phyloP scores from a whole-genome alignment of 805 yeast genomes.

The Barnettozyma sp. region DNA sequence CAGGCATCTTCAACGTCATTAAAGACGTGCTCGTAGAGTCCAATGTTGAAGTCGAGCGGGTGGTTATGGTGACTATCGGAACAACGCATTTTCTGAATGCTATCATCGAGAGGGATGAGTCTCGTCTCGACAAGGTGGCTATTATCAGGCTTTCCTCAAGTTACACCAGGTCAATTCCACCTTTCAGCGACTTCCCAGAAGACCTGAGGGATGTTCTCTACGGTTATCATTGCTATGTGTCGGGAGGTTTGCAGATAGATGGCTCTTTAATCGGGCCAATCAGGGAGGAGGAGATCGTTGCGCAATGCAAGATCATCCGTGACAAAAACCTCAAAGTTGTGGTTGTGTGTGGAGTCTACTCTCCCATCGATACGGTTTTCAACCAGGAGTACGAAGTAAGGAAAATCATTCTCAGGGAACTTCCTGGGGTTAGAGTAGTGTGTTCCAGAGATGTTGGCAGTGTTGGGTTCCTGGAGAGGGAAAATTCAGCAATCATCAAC shows the following conservation, averaged over 20 bases:
- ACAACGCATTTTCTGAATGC: slow-evolving; percentile 43
- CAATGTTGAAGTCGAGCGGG: slow-evolving; percentile 21
- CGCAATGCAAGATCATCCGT: slow-evolving; percentile 27
- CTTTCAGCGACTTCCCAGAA: slow-evolving; percentile 37
- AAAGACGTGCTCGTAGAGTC: slow-evolving; percentile 25
- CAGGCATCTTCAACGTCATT: slow-evolving; percentile 34
- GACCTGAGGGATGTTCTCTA: slow-evolving; percentile 28
- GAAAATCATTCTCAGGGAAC: slow-evolving; percentile 25
- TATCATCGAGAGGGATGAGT: slow-evolving; percentile 36
- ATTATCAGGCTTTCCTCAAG: slow-evolving; percentile 36
- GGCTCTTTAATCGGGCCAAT: slow-evolving; percentile 30
- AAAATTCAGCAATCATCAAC: slow-evolving; percentile 38
- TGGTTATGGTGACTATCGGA: slow-evolving; percentile 38
- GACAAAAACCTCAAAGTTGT: slow-evolving; percentile 28
- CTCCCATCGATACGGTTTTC: slow-evolving; percentile 26
- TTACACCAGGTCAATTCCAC: slow-evolving; percentile 29
- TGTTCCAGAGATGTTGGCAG: slow-evolving; percentile 35
- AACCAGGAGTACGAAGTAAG: slow-evolving; percentile 31
- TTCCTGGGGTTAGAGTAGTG: slow-evolving; percentile 31
- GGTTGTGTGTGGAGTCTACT: slow-evolving; percentile 34
- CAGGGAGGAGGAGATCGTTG: slow-evolving; percentile 23
- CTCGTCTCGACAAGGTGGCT: slow-evolving; percentile 36
- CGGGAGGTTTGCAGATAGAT: slow-evolving; percentile 38
- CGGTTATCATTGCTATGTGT: slow-evolving; percentile 28
- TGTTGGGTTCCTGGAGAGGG: slow-evolving; percentile 37